Conservation (phyloP, 345 rosid genomes). For the Boechera retrofracta region DNA sequence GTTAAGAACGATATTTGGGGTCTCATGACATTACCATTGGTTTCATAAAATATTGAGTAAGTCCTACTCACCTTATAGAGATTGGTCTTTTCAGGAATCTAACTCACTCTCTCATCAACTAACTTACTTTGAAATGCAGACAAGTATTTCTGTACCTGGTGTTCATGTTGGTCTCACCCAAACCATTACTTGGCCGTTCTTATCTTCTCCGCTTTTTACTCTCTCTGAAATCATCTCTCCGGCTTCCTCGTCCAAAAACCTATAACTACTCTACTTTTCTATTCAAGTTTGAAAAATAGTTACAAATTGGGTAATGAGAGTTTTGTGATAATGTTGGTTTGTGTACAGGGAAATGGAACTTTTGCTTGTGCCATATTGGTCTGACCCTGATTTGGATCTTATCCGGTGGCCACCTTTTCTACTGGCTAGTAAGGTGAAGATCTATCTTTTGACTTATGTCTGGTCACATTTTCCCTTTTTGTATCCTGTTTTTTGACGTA, state of each 20-base stretch:
- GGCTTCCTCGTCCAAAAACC: not conserved
- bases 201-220: not conserved
- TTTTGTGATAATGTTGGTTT: constrained; percentile 8
- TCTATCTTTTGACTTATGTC: constrained; percentile 8
- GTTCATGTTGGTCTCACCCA: not conserved
- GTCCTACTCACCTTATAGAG: not conserved
- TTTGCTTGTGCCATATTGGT: constrained; percentile 62
- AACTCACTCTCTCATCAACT: not conserved
- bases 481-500: not conserved
- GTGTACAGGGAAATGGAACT: constrained; percentile 59
- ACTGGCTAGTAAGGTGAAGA: constrained; percentile 62
- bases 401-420: constrained; percentile 70
- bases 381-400: constrained; percentile 56
- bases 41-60: not conserved
- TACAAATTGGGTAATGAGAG: constrained; percentile 1
- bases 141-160: not conserved
- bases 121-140: not conserved
- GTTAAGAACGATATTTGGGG: not conserved
- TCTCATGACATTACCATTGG: not conserved
- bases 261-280: not conserved
- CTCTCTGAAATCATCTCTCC: not conserved
- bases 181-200: not conserved
- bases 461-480: not conserved
- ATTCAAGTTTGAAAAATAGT: constrained; percentile 3
- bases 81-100: constrained; percentile 3